phyloP scores from a whole-genome alignment of 2,329 filamentous ascomycete species.

The Fusarium sp. region DNA sequence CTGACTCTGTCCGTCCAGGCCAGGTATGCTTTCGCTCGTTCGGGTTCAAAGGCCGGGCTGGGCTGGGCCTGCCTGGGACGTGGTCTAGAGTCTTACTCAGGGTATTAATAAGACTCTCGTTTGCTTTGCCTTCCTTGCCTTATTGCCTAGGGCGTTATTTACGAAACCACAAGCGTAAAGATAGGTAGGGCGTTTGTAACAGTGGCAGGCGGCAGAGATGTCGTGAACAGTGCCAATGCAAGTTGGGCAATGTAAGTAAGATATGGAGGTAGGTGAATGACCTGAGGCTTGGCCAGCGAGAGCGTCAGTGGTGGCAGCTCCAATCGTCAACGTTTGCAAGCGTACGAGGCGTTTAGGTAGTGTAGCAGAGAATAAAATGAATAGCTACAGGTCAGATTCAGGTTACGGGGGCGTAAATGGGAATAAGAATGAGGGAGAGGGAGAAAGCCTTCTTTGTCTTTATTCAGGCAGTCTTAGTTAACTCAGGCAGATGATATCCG shows the following conservation, averaged over 20 bases:
- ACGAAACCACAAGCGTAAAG: not conserved
- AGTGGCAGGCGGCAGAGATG: slow-evolving; percentile 12
- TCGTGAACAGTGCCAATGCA: slow-evolving; percentile 23
- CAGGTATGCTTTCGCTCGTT: slow-evolving; percentile 7
- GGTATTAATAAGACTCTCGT: not conserved
- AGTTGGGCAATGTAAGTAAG: slow-evolving; percentile 20
- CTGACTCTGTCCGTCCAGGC: slow-evolving; percentile 10
- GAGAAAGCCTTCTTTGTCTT: slow-evolving; percentile 30
- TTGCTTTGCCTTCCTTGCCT: slow-evolving; percentile 1
- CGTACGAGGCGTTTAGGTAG: slow-evolving; percentile 41
- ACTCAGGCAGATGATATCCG: slow-evolving; percentile 13
- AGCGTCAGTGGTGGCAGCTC: slow-evolving; percentile 10
- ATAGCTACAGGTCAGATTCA: slow-evolving; percentile 35
- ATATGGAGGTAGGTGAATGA: slow-evolving; percentile 19
- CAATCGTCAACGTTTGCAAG: slow-evolving; percentile 29
- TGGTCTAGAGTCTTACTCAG: slow-evolving; percentile 25
- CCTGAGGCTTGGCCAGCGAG: slow-evolving; percentile 19
- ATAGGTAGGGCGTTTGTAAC: slow-evolving; percentile 10
- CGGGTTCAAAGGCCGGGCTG: slow-evolving; percentile 20
- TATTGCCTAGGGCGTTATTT: not conserved
- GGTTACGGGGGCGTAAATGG: slow-evolving; percentile 28
- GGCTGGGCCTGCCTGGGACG: slow-evolving; percentile 30
- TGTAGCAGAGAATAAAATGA: slow-evolving; percentile 37
- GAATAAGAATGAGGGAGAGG: slow-evolving; percentile 10
- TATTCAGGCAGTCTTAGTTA: not conserved